Percentiles rank a stretch among this genome's conserved stretches.
These are phyloP conservation scores for Brettanomyces sp. DNA, from an alignment of 805 yeast species.

Conservation along the genomic window DNA sequence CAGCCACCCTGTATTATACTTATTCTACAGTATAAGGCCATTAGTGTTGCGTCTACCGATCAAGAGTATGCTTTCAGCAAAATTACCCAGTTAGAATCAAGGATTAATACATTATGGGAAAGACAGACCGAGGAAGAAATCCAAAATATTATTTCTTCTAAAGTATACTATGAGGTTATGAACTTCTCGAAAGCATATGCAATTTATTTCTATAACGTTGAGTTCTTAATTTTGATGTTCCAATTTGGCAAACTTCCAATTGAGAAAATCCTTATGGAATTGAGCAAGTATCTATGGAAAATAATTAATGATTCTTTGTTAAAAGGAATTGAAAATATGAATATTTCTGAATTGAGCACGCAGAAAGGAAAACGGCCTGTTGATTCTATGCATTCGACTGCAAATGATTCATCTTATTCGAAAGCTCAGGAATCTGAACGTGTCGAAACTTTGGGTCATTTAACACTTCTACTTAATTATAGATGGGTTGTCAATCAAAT, in stretches of 20 bases:
- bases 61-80: constrained; percentile 55
- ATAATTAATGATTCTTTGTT: constrained; percentile 7
- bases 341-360: background rate
- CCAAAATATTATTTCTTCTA: constrained; percentile 25
- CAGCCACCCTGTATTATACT: constrained; percentile 34
- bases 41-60: constrained; percentile 35
- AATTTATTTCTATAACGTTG: constrained; percentile 32
- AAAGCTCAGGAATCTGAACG: no score
- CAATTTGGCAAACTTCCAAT: constrained; percentile 8
- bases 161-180: constrained; percentile 24
- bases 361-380: no score
- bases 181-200: constrained; percentile 40
- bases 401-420: no score
- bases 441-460: no score
- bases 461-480: constrained; percentile 44
- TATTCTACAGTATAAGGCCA: constrained; percentile 31
- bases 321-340: background rate
- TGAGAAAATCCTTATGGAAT: constrained; percentile 9
- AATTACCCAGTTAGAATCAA: constrained; percentile 42
- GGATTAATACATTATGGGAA: constrained; percentile 47
- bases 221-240: constrained; percentile 16
- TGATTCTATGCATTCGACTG: no score
- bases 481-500: constrained; percentile 40
- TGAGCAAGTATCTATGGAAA: constrained; percentile 14
- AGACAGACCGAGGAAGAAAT: constrained; percentile 49